phyloP scores from a whole-genome alignment of 805 yeast genomes.

The Candida nitratophila region DNA sequence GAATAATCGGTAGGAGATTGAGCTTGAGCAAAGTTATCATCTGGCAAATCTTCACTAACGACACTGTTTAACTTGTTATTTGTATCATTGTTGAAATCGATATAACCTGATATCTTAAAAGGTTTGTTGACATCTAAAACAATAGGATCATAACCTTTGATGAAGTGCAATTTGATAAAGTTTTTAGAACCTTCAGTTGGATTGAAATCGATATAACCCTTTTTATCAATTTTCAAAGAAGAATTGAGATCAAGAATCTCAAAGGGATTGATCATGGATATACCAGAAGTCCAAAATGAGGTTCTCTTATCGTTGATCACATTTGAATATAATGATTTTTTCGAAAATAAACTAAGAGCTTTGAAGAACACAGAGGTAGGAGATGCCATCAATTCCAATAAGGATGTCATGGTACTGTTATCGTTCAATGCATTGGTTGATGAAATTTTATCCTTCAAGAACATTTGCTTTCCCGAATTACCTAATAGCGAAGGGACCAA shows the following conservation, averaged over 20 bases:
- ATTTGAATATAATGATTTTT: constrained; percentile 62
- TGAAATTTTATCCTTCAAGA: constrained; percentile 41
- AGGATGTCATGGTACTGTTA: constrained; percentile 29
- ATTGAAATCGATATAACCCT: constrained; percentile 36
- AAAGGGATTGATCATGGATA: constrained; percentile 56
- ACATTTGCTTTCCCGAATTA: constrained; percentile 68
- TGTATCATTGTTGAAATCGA: constrained; percentile 3
- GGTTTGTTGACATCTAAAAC: constrained; percentile 46
- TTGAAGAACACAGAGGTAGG: constrained; percentile 51
- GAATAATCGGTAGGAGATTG: constrained; percentile 8
- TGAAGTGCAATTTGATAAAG: constrained; percentile 34
- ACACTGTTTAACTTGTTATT: constrained; percentile 6
- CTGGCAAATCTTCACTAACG: constrained; percentile 14
- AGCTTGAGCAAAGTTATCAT: constrained; percentile 6
- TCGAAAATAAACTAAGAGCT: constrained; percentile 46
- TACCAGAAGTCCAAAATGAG: constrained; percentile 78
- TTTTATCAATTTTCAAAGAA: constrained; percentile 28
- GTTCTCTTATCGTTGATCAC: constrained; percentile 75
- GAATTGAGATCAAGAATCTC: constrained; percentile 26
- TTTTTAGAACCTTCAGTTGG: constrained; percentile 20
- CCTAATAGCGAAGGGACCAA: constrained; percentile 63
- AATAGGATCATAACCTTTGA: constrained; percentile 48
- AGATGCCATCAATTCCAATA: constrained; percentile 60
- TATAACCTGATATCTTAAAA: constrained; percentile 15
- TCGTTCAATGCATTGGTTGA: constrained; percentile 1